Evolutionary conservation across 164 flowering plant species (phyloP).

Genomic region (Magnolia sinica): DNA sequence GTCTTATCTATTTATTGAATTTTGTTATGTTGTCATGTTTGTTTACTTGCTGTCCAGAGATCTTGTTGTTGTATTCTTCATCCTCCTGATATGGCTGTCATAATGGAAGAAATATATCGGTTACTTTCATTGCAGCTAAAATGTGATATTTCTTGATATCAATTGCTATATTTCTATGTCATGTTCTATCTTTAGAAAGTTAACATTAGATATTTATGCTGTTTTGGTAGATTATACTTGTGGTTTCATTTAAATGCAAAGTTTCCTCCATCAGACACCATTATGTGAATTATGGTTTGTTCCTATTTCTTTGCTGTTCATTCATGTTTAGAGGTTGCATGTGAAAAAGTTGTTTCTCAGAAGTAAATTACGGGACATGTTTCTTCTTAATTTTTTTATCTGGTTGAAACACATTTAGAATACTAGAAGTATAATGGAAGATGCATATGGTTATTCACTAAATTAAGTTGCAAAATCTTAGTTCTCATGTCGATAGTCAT

Average conservation of each 20-base stretch:
- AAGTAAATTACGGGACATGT: too few relatives aligned
- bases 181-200: too few relatives aligned
- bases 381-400: too few relatives aligned
- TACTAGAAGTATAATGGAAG: too few relatives aligned
- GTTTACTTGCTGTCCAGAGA: neutral
- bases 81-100: neutral
- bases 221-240: neutral
- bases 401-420: too few relatives aligned
- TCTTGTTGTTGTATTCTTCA: neutral
- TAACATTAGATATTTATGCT: neutral
- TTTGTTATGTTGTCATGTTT: neutral
- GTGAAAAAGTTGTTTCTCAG: neutral
- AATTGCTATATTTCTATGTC: too few relatives aligned
- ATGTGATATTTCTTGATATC: too few relatives aligned
- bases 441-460: too few relatives aligned
- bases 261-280: neutral
- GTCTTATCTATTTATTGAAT: neutral
- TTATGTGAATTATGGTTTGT: neutral
- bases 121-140: too few relatives aligned
- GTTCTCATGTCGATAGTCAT: too few relatives aligned
- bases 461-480: too few relatives aligned
- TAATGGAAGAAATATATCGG: neutral
- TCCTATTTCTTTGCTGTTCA: neutral
- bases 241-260: neutral
- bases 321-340: neutral